Evolutionary conservation across 139 green algal species (phyloP).

Genomic region (Edaphochlamys debaryana): DNA sequence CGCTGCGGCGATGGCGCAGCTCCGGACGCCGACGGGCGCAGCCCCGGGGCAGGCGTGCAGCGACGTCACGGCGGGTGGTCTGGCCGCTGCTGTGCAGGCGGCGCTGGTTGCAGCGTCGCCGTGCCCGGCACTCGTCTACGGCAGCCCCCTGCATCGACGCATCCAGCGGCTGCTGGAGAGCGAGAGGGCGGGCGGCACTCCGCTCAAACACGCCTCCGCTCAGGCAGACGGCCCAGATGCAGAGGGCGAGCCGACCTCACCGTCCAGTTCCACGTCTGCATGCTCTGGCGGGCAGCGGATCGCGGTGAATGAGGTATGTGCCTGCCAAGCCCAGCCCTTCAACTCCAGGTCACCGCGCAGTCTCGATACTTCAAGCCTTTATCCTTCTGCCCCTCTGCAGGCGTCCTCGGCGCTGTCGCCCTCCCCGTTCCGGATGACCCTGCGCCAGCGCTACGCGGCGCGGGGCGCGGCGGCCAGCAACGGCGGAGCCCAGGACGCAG

Average conservation of each 20-base stretch:
- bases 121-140: constrained; percentile 11
- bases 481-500: too few species aligned
- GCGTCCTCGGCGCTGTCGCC: too few species aligned
- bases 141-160: not conserved
- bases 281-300: not conserved
- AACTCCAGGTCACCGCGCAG: not conserved
- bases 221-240: not conserved
- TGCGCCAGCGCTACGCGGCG: not conserved
- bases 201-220: not conserved
- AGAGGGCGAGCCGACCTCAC: not conserved
- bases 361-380: too few species aligned
- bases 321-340: too few species aligned
- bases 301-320: too few species aligned
- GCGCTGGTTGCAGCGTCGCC: too few species aligned
- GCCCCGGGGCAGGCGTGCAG: too few species aligned
- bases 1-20: too few species aligned
- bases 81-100: too few species aligned
- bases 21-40: too few species aligned
- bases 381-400: too few species aligned
- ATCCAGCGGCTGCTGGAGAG: constrained; percentile 21
- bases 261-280: not conserved
- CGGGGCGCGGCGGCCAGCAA: not conserved
- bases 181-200: not conserved
- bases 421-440: not conserved
- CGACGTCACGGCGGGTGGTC: too few species aligned